Base-by-base conservation (phyloP, 345 rosid species). In the Toxicodendron radicans region DNA sequence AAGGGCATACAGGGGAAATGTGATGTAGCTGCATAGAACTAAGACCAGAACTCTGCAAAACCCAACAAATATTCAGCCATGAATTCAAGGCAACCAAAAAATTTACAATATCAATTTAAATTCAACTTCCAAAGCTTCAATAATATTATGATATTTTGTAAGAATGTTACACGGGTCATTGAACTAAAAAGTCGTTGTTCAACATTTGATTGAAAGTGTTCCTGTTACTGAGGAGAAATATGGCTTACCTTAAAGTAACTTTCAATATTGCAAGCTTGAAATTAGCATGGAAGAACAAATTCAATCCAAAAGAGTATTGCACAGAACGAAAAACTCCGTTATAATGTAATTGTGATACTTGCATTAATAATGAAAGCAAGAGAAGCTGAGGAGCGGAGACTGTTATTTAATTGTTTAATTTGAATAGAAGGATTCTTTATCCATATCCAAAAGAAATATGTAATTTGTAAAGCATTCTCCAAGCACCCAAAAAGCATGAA, bases 381-480 rank as follows among this genome's bases (percentile, higher is more conserved):
- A 45, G 57, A 41, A 27, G 18, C 8, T 20, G 66, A 3, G 17
- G 38, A 4, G 58, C 4, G 3, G 5, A 0, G 4, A 35, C 7
- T 35, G 7, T 35, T 35, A n/a, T 51, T 23, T 10, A 62, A 56
- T 17, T 17, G 32, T 30, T 32, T 16, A 48, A 64, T 23, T 0
- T 23, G 48, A 45, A 27, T 35, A 69, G 76, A 69, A 66, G 62
- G 71, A 72, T 65, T 24, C 46, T 53, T 80, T 88, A 93, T 98
- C 99, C 88, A 91, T 66, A 93, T 88, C 99, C 98, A 96, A 21
- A 92, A 74, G 90, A 93, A 93, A 74, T 93, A 96, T 1, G 99
- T 96, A 76, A 96, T 93, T 82, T 93, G 98, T 84, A 96, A 93
- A 7, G 98, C 99, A 32, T 92, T 96, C 99, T 95, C 93, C 88